phyloP scores from a whole-genome alignment of 1,139 yeast genomes.

The Sugiyamaella castrensis region DNA sequence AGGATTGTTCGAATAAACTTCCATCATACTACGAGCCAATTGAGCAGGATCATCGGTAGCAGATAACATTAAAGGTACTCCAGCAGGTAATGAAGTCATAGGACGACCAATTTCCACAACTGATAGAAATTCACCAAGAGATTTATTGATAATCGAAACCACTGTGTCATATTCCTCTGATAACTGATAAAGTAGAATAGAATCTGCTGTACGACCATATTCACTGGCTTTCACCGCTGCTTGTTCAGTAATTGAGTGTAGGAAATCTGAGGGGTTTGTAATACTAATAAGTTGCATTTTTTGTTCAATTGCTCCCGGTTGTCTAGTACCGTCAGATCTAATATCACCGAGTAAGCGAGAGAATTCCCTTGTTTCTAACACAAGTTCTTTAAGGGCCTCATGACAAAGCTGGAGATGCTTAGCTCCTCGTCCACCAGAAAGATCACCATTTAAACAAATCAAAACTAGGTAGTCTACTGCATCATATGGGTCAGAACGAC shows the following conservation, averaged over 20 bases:
- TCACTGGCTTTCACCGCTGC: constrained; percentile 89
- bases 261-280: constrained; percentile 50
- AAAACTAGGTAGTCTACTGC: constrained; percentile 85
- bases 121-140: constrained; percentile 75
- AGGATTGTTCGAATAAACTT: constrained; percentile 36
- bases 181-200: constrained; percentile 79
- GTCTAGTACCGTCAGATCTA: constrained; percentile 68
- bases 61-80: constrained; percentile 31
- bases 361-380: constrained; percentile 83
- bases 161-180: constrained; percentile 88
- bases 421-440: constrained; percentile 27
- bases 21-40: constrained; percentile 41
- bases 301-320: constrained; percentile 81
- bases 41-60: constrained; percentile 41
- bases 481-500: constrained; percentile 80
- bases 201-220: constrained; percentile 86
- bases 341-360: constrained; percentile 76
- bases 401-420: constrained; percentile 55
- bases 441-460: constrained; percentile 53
- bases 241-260: constrained; percentile 71
- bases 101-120: constrained; percentile 71
- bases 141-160: constrained; percentile 67
- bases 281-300: constrained; percentile 68
- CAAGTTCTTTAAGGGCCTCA: constrained; percentile 78
- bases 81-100: constrained; percentile 35